Base-by-base conservation (phyloP, 164 flowering plant species). In the Vitis cinerea region DNA sequence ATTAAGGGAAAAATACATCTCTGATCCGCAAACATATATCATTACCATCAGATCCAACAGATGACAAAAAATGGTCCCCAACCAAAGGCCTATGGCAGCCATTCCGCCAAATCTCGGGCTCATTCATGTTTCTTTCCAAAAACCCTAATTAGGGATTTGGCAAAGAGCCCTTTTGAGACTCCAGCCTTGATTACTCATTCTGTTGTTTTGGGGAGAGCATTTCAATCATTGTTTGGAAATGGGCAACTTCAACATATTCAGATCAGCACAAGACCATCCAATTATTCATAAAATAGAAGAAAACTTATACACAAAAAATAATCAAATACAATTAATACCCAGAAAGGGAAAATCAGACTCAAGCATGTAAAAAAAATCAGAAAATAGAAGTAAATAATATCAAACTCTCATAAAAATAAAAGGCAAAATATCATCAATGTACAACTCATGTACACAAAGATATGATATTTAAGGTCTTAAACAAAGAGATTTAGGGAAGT, bases 81-180 rank as follows among this genome's bases (percentile, higher is more conserved):
- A 87, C 87, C 90, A 81, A 75, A 87, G 87, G 90, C 90, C 90
- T 83, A 83, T 87, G 87, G 86, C 80, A 85, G 57, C 50, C 14
- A 7, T 16, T 2, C 71, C 69, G 79, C 87, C 90, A 87, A 85
- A 80, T 87, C 90, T 87, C 87, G 31, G 74, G 84, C 81, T 85
- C 81, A 60, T 49, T 60, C 3, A 87, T 82, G 59, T 83, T 82
- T 59, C 87, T 74, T 78, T 53, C 83, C 79, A 79, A 64, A 65
- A 1, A 65, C 83, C 79, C 65, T 62, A 2, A 16, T 2, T 0
- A 15, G 67, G 75, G 63, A 49, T 57, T 44, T 58, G 66, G 48
- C 16, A 75, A 79, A 62, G 69, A 74, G 78, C 84, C 79, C 29
- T 50, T 78, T 68, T 11, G 88, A 86, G 87, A 86, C 72, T 83